Evolutionary conservation across 106 monocot species (phyloP).

Genomic region (Acorus gramineus): DNA sequence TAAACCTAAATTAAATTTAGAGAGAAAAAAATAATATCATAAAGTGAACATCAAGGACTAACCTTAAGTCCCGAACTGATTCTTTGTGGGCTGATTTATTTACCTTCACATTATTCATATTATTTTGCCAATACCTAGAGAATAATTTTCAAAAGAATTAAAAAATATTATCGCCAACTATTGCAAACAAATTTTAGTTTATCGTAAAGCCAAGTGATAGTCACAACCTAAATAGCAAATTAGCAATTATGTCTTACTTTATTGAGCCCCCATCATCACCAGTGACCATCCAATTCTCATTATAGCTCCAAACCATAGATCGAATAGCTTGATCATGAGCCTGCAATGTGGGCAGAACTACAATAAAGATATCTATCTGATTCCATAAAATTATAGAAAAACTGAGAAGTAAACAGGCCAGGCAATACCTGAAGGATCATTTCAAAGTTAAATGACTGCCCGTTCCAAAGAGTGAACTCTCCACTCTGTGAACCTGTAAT

Average conservation of each 20-base stretch:
- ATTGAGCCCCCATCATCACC: constrained; percentile 98
- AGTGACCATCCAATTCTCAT: constrained; percentile 99
- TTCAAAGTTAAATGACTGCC: constrained; percentile 98
- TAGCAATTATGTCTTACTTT: constrained; percentile 37
- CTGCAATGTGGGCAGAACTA: constrained; percentile 18
- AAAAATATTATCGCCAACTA: too few relatives aligned
- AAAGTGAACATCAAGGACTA: neutral
- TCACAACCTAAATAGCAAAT: neutral
- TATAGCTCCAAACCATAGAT: constrained; percentile 98
- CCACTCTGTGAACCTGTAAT: constrained; percentile 99
- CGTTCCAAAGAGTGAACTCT: constrained; percentile 99
- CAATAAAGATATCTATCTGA: neutral
- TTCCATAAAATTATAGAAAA: neutral
- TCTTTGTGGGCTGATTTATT: constrained; percentile 98
- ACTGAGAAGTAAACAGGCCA: constrained; percentile 2
- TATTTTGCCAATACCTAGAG: constrained; percentile 92
- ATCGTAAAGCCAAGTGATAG: too few relatives aligned
- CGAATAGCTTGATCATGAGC: constrained; percentile 95
- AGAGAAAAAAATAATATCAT: neutral
- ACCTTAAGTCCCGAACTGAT: constrained; percentile 93
- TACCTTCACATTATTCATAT: constrained; percentile 99
- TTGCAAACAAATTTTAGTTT: too few relatives aligned
- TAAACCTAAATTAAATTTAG: neutral
- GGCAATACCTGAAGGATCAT: constrained; percentile 95
- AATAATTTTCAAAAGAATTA: neutral